These are phyloP conservation scores for Lenzites betulinus DNA, from an alignment of 768 basidiomycete species.

Conservation along the genomic window DNA sequence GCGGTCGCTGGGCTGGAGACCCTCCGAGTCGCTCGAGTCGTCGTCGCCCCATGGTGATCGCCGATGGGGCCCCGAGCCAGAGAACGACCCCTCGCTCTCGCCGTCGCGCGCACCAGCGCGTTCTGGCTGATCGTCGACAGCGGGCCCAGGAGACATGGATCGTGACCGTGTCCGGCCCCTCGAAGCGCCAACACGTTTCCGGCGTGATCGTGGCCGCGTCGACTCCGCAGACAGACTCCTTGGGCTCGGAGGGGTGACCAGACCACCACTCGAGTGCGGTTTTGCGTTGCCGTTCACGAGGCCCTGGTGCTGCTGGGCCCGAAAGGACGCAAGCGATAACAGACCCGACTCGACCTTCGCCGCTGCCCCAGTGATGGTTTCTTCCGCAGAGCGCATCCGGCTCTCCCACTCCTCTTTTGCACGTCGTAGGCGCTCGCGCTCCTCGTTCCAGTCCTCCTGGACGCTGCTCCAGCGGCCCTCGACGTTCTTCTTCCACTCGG, in stretches of 20 bases:
- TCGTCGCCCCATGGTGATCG: constrained; percentile 32
- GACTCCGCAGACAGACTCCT: constrained; percentile 71
- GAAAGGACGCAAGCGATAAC: constrained; percentile 32
- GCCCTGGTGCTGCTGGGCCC: constrained; percentile 39
- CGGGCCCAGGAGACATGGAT: constrained; percentile 30
- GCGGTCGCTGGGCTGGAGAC: constrained; percentile 18
- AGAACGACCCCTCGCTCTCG: constrained; percentile 5
- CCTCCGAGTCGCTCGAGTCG: constrained; percentile 30
- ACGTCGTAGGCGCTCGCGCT: constrained; percentile 70
- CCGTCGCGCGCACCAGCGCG: constrained; percentile 5
- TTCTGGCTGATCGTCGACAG: constrained; percentile 10
- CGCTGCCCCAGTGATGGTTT: constrained; percentile 50
- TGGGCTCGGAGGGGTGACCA: constrained; percentile 79
- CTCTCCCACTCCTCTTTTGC: constrained; percentile 85
- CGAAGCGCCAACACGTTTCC: constrained; percentile 36
- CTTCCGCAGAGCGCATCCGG: constrained; percentile 54
- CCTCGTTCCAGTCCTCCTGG: constrained; percentile 80
- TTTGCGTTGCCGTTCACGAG: constrained; percentile 35
- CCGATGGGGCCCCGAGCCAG: constrained; percentile 21
- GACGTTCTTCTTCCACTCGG: constrained; percentile 75
- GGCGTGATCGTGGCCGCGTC: constrained; percentile 28
- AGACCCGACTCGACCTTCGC: constrained; percentile 38
- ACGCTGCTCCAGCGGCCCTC: constrained; percentile 80
- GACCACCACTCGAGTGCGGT: constrained; percentile 42
- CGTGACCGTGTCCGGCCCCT: constrained; percentile 40